Evolutionary conservation across 2,329 filamentous ascomycete genomes (phyloP).

Genomic region (Epichloe sibirici): DNA sequence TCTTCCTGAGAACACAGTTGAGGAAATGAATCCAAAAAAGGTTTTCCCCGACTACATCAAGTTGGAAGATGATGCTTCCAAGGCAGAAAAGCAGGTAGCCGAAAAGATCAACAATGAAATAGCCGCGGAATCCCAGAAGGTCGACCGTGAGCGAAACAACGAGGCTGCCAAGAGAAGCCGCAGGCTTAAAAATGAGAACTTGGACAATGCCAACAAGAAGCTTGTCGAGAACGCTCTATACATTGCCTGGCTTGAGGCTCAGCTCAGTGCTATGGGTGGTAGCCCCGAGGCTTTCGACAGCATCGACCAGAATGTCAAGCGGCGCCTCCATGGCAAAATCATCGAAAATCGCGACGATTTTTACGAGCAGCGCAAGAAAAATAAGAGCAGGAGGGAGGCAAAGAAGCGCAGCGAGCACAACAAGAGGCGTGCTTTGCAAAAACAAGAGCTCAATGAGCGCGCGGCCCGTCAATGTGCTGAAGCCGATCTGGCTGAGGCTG

Average conservation of each 20-base stretch:
- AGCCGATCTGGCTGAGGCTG: neutral
- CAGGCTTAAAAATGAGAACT: slow-evolving; percentile 8
- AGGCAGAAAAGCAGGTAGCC: slow-evolving; percentile 1
- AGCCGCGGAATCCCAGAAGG: slow-evolving; percentile 11
- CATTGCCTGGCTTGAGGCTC: slow-evolving; percentile 6
- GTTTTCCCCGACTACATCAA: slow-evolving; percentile 10
- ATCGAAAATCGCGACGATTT: neutral
- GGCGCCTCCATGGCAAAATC: neutral
- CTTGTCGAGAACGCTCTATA: slow-evolving; percentile 8
- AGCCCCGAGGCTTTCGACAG: neutral
- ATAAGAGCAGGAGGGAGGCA: neutral
- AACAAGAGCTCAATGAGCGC: slow-evolving; percentile 4
- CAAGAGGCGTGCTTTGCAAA: slow-evolving; percentile 4
- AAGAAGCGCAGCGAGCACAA: neutral
- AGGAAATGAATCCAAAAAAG: slow-evolving; percentile 16
- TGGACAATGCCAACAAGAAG: slow-evolving; percentile 3
- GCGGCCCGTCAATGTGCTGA: slow-evolving; percentile 2
- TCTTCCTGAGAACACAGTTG: slow-evolving; percentile 15
- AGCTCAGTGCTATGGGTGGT: slow-evolving; percentile 3
- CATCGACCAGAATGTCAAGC: neutral
- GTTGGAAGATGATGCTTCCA: slow-evolving; percentile 6
- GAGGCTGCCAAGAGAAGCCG: slow-evolving; percentile 25
- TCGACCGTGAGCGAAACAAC: slow-evolving; percentile 25
- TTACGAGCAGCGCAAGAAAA: slow-evolving; percentile 3
- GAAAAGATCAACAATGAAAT: slow-evolving; percentile 16